phyloP scores from a whole-genome alignment of 2,329 filamentous ascomycete genomes.

The Aspergillus transmontanensis region DNA sequence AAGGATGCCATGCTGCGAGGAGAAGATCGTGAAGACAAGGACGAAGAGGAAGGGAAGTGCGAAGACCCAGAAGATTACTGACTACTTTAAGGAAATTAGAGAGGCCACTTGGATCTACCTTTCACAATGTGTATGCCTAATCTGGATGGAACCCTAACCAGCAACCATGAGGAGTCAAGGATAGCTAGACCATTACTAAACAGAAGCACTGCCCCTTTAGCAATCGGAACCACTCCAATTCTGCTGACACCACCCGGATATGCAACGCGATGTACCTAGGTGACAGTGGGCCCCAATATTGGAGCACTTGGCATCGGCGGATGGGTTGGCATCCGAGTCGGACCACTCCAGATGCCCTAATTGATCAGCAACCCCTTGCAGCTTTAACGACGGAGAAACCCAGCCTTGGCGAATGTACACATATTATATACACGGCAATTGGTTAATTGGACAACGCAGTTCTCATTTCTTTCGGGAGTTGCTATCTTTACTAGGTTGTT shows the following conservation, averaged over 20 bases:
- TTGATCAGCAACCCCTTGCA: background rate
- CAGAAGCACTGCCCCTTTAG: constrained; percentile 4
- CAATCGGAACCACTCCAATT: constrained; percentile 13
- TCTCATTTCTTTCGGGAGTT: background rate
- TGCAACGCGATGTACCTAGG: background rate
- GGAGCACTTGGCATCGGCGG: constrained; percentile 3
- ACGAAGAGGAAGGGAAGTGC: background rate
- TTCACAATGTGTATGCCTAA: constrained; percentile 1
- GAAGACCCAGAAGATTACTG: background rate
- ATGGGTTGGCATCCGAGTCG: constrained; percentile 9
- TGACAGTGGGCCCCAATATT: background rate
- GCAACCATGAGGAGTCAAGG: background rate
- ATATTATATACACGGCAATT: background rate
- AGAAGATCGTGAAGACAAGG: background rate
- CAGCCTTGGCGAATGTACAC: background rate
- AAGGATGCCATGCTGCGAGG: constrained; percentile 20
- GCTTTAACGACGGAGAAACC: background rate
- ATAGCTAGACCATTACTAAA: constrained; percentile 1
- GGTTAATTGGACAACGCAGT: background rate
- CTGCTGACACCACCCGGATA: constrained; percentile 13
- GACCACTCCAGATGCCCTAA: constrained; percentile 5
- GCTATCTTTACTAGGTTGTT: background rate
- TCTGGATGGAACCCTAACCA: background rate
- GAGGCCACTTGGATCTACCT: background rate
- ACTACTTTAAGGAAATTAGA: background rate